phyloP scores from a whole-genome alignment of 345 rosid species.

The Eucalyptus coolabah region DNA sequence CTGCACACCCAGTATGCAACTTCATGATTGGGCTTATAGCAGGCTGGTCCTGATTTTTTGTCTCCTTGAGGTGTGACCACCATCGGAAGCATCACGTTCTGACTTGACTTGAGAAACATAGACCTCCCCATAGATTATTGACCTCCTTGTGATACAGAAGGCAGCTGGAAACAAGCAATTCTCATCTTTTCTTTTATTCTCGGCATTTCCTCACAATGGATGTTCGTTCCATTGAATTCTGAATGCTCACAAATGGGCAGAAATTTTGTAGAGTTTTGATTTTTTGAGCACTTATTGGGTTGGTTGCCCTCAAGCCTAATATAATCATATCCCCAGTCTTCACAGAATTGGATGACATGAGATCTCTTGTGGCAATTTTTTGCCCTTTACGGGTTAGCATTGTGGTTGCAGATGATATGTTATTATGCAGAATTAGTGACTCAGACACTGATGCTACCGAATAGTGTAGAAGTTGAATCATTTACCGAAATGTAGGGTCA shows the following conservation, averaged over 20 bases:
- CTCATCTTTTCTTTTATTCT: background rate
- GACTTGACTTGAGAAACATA: background rate
- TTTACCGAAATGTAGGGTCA: background rate
- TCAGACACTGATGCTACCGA: background rate
- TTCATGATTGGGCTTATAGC: slow-evolving; percentile 1
- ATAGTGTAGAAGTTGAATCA: background rate
- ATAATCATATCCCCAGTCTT: background rate
- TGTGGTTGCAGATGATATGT: background rate
- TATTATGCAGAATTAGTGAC: background rate
- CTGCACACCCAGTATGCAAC: slow-evolving; percentile 29
- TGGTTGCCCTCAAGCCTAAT: background rate
- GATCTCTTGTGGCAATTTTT: background rate
- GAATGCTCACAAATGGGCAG: background rate
- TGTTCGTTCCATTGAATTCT: background rate
- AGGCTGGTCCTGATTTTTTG: background rate
- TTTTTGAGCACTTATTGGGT: background rate
- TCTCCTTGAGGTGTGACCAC: background rate
- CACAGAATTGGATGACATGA: background rate
- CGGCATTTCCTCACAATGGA: background rate
- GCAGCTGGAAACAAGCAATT: background rate
- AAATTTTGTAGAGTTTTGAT: background rate
- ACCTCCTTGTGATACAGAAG: background rate
- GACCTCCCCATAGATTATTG: background rate
- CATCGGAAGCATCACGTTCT: background rate
- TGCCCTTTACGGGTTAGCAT: background rate